phyloP scores from a whole-genome alignment of 192 early-diverging fungal species.

The Geranomyces variabilis region DNA sequence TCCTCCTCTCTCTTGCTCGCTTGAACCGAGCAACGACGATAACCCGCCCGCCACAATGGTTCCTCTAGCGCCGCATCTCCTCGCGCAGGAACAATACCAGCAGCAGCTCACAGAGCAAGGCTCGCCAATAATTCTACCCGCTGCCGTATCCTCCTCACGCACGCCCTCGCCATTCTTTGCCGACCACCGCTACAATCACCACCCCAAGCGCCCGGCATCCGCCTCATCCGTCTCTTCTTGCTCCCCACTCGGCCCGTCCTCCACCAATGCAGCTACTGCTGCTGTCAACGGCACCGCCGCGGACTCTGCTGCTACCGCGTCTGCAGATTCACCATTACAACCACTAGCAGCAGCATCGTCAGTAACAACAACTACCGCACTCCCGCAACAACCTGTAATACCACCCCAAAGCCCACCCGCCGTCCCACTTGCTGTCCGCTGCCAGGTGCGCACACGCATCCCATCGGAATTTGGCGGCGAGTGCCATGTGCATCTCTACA shows the following conservation, averaged over 20 bases:
- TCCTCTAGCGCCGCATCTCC: slow-evolving; percentile 2
- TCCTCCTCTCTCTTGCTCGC: no score
- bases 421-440: slow-evolving; percentile 20
- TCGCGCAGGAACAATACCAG: not conserved
- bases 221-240: no score
- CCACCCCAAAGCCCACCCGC: not conserved
- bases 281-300: no score
- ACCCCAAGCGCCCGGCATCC: no score
- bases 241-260: no score
- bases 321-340: no score
- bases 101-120: slow-evolving; percentile 14
- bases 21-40: no score
- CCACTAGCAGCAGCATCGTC: not conserved
- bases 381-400: not conserved
- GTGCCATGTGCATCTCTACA: slow-evolving; percentile 73
- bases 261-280: no score
- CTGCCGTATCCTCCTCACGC: not conserved
- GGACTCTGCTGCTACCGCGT: no score
- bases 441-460: slow-evolving; percentile 45
- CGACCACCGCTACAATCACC: slow-evolving; percentile 1
- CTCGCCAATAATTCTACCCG: not conserved
- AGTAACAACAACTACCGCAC: not conserved
- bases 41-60: not conserved
- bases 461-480: slow-evolving; percentile 44
- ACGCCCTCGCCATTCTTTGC: slow-evolving; percentile 7